Evolutionary conservation across 2,329 filamentous ascomycete species (phyloP), one percentile per base, ranked within the genome.

Genomic region (Sclerotinia subarctica): DNA sequence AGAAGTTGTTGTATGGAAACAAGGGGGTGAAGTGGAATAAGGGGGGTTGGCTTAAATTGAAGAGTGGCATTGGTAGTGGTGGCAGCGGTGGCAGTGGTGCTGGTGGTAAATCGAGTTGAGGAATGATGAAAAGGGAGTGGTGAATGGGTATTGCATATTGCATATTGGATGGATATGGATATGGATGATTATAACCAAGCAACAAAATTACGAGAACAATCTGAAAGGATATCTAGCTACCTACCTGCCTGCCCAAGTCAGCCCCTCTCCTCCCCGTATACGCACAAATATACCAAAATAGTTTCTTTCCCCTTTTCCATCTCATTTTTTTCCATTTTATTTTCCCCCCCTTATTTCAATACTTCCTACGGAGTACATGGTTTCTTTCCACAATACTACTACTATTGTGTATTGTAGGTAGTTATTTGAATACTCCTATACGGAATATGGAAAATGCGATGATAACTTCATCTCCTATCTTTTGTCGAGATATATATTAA

Each of bases 1-100:
- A 84, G n/a, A 78, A 81, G 17, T 88, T 87, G 72, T 76, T 93
- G 0, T 96, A 96, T 75, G 78, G 82, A 51, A 81, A 86, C 3
- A 92, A 93, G 0, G 78, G 88, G 53, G 35, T 53, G 7, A 26
- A 15, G 24, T 97, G 93, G 93, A 92, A 95, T 73, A 81, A 82
- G n/a, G 93, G 93, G 5, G 93, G 93, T 0, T 97, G 93, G 93
- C 94, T 96, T 53, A 62, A n/a, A 21, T 38, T 53, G 56, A 52
- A 24, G 35, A 7, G n/a, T 26, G 3, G 93, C 93, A 92, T 96
- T 73, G 81, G 82, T 19, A 93, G 93, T 5, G 93, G 5, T 49
- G 52, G 19, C 3, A 5, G 29, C 21, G 44, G 11, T 2, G 13
- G 35, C 2, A 10, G 35, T 35, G 35, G 7, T 38, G 35, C 10